These are phyloP conservation scores for Isoetes taiwanensis DNA, from an alignment of 75 land plant species.

Conservation along the genomic window DNA sequence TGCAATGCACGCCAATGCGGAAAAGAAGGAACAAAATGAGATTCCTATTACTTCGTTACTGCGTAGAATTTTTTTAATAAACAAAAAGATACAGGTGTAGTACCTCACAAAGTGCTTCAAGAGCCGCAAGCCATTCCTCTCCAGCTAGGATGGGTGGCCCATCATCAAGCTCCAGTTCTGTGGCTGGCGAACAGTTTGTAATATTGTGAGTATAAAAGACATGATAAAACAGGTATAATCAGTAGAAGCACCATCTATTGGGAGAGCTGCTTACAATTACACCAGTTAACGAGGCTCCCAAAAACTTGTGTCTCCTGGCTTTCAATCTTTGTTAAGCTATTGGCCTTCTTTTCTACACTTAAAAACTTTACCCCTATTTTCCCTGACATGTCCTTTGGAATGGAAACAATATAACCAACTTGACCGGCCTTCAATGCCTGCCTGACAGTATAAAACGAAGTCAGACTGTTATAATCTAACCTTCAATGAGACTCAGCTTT, in stretches of 20 bases:
- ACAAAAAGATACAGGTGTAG: no score
- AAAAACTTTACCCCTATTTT: conserved; percentile 28
- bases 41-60: no score
- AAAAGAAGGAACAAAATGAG: no score
- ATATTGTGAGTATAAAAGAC: background rate
- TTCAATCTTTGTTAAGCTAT: background rate
- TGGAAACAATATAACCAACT: conserved; percentile 13
- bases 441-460: conserved; percentile 9
- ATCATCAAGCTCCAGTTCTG: conserved; percentile 23
- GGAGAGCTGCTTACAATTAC: conserved; percentile 16
- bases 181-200: conserved; percentile 10
- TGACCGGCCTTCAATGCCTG: conserved; percentile 22
- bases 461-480: background rate
- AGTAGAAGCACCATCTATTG: no score
- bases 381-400: conserved; percentile 13
- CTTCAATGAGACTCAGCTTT: conserved; percentile 1
- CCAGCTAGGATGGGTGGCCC: conserved; percentile 12
- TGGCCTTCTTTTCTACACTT: conserved; percentile 6
- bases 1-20: no score
- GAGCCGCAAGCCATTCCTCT: conserved; percentile 26
- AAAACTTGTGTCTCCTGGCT: conserved; percentile 7
- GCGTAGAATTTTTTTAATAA: no score
- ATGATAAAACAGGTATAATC: background rate
- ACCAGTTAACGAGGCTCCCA: conserved; percentile 16
- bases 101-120: conserved; percentile 32